Base-by-base conservation (phyloP, 1,284 basidiomycete species). In the Takashimella tepidaria region DNA sequence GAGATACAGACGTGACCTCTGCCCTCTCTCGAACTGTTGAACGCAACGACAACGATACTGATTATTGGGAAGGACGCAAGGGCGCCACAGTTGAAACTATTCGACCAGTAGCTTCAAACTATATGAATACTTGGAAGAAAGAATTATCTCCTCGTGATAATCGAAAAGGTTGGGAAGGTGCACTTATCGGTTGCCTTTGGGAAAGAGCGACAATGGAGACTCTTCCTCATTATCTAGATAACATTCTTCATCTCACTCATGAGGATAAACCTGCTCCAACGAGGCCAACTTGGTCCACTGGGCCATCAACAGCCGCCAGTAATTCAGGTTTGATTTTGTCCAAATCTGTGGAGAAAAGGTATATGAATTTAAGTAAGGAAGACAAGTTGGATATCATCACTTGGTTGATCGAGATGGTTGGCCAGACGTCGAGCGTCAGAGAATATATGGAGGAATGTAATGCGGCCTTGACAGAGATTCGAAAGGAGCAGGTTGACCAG, bases 401-500 rank as follows among this genome's bases (percentile, higher is more conserved):
- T 8, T 97, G 95, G 76, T 81, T 98, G 77, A 89, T 87, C 74
- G 88, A 95, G 68, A 76, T 93, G 48, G 92, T 88, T 0, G 84
- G 92, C 24, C 90, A 92, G 45, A 95, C 90, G 72, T 92, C 90
- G 69, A 80, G 84, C 4, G 83, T 97, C 43, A 88, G 93, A 68
- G 76, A 80, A 11, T 90, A 89, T 66, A 89, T 98, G 82, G 96
- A 98, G 64, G 82, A 84, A 50, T 91, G 89, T 65, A 92, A 93
- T 66, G 82, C 87, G 61, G 85, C 87, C 60, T 76, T 98, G 56
- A 98, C 96, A 10, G 89, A 92, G 43, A 79, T 96, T 49, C 79
- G 95, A 60, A 98, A 98, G 77, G 91, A 95, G 73, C 90, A 93
- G 73, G 89, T 95, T 37, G 95, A 98, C 62, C 83, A 93, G 50